A percentile compares a stretch with the other conserved stretches of the same genome.
These are phyloP conservation scores for Gossypium mustelinum DNA, from an alignment of 345 rosid species.

Conservation along the genomic window DNA sequence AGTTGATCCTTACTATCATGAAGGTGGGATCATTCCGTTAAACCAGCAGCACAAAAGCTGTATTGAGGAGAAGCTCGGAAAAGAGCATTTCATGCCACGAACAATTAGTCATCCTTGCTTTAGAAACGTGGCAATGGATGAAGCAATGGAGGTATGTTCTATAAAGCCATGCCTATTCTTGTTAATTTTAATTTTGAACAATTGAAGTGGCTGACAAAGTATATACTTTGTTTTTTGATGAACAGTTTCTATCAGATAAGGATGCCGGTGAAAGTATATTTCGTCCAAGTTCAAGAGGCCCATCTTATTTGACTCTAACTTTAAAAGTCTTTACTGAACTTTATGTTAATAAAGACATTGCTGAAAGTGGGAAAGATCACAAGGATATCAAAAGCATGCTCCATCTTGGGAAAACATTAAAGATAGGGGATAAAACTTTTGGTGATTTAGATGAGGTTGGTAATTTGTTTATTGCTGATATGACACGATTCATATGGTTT, in stretches of 20 bases:
- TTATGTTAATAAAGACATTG: constrained; percentile 84
- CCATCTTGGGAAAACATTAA: constrained; percentile 78
- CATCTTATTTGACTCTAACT: constrained; percentile 72
- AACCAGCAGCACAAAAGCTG: constrained; percentile 66
- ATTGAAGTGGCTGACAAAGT: background rate
- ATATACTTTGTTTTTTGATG: background rate
- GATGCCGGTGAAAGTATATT: constrained; percentile 86
- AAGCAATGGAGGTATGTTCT: constrained; percentile 71
- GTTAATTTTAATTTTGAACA: constrained; percentile 15
- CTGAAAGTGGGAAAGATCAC: constrained; percentile 82
- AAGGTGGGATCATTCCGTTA: constrained; percentile 54
- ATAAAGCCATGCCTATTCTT: background rate
- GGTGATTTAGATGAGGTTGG: constrained; percentile 76
- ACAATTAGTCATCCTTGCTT: constrained; percentile 93
- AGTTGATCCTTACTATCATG: constrained; percentile 66
- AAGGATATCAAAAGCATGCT: constrained; percentile 62
- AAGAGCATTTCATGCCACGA: constrained; percentile 76
- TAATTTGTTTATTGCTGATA: background rate
- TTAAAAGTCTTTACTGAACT: constrained; percentile 76
- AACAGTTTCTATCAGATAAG: constrained; percentile 52
- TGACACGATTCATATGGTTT: background rate
- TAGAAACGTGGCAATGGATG: constrained; percentile 77
- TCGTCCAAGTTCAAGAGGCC: constrained; percentile 94
- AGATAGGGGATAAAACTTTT: constrained; percentile 85
- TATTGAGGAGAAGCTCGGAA: constrained; percentile 77